phyloP scores from a whole-genome alignment of 306 rosid species.

The Sechiopsis laciniata region DNA sequence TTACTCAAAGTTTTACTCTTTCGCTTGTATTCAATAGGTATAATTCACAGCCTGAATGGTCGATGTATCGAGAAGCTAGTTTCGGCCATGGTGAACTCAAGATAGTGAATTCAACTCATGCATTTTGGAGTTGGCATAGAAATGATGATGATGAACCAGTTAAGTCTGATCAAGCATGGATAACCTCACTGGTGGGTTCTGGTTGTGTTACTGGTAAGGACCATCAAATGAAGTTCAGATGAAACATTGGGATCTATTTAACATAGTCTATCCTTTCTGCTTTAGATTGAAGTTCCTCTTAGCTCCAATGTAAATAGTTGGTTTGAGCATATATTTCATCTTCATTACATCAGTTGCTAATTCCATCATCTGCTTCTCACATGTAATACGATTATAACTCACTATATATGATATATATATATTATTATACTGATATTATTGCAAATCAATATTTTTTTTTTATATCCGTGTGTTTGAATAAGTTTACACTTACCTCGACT shows the following conservation, averaged over 20 bases:
- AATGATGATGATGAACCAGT: constrained; percentile 86
- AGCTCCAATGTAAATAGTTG: constrained; percentile 11
- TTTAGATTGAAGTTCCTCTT: not conserved
- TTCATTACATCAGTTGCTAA: not conserved
- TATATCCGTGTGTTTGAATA: too few species aligned
- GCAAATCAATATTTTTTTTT: not conserved
- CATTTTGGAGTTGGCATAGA: constrained; percentile 95
- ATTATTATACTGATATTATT: not conserved
- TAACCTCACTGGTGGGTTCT: constrained; percentile 56
- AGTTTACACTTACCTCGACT: too few species aligned
- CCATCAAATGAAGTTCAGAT: constrained; percentile 38
- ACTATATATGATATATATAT: not conserved
- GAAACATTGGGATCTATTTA: not conserved
- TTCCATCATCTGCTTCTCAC: not conserved
- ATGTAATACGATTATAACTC: not conserved
- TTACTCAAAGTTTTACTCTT: not conserved
- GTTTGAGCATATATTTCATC: constrained; percentile 3
- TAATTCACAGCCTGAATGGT: constrained; percentile 78
- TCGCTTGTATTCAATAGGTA: constrained; percentile 43
- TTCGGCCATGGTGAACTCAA: constrained; percentile 87
- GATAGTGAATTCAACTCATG: constrained; percentile 64
- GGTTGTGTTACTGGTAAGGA: constrained; percentile 54
- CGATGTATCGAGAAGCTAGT: constrained; percentile 81
- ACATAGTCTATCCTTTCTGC: not conserved
- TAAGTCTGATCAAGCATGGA: constrained; percentile 76